These are phyloP conservation scores for Penicillium paneum DNA, from an alignment of 2,329 filamentous ascomycete species.

Conservation along the genomic window DNA sequence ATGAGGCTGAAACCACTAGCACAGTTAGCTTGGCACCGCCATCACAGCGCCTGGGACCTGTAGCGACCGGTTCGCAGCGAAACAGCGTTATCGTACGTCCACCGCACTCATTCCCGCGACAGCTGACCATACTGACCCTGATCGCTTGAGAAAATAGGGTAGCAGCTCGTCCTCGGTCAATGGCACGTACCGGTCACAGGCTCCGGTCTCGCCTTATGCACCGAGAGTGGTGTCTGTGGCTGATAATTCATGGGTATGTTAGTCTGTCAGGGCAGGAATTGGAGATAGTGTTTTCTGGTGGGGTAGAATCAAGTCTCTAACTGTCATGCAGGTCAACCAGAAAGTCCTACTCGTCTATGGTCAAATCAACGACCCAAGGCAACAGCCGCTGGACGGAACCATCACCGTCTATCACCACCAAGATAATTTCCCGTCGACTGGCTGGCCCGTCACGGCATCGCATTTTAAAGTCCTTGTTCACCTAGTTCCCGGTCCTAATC, in stretches of 20 bases:
- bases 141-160: conserved; percentile 28
- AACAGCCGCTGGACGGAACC: conserved; percentile 70
- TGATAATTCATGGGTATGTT: conserved; percentile 78
- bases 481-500: conserved; percentile 87
- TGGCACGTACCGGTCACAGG: conserved; percentile 47
- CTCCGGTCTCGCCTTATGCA: conserved; percentile 72
- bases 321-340: conserved; percentile 71
- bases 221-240: conserved; percentile 74
- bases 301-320: conserved; percentile 1
- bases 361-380: conserved; percentile 69
- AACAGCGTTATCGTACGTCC: conserved; percentile 44
- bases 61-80: conserved; percentile 39
- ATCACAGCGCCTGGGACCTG: conserved; percentile 46
- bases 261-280: not conserved
- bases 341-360: conserved; percentile 82
- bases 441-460: conserved; percentile 84
- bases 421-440: conserved; percentile 75
- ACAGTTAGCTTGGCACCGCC: conserved; percentile 35
- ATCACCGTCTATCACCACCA: conserved; percentile 78
- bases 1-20: conserved; percentile 50
- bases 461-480: conserved; percentile 91
- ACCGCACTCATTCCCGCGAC: not conserved
- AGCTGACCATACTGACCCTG: conserved; percentile 3
- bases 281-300: not conserved
- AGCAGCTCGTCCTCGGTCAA: conserved; percentile 34